Conservation (phyloP, 192 early-diverging fungal species). For the Phycomyces blakesleeanus region DNA sequence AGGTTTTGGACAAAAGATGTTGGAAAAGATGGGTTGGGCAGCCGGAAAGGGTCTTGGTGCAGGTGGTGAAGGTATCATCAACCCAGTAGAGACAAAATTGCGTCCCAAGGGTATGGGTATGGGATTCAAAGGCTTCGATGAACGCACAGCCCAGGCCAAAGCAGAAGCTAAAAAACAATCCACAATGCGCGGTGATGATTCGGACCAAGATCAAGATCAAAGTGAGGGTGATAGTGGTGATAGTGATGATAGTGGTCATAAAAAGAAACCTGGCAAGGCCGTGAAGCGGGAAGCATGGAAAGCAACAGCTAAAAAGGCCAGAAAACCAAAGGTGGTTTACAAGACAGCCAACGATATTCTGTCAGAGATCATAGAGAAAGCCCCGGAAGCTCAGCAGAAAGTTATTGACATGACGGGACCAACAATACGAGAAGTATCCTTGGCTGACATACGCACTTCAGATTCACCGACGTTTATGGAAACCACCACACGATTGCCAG, state of each 20-base stretch:
- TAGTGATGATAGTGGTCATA: constrained; percentile 18
- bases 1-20: constrained; percentile 77
- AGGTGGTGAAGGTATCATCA: constrained; percentile 80
- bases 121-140: constrained; percentile 77
- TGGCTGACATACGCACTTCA: constrained; percentile 40
- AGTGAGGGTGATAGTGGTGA: constrained; percentile 4
- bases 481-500: constrained; percentile 59
- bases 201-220: constrained; percentile 35
- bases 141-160: constrained; percentile 64
- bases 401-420: constrained; percentile 85
- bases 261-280: constrained; percentile 23
- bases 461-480: constrained; percentile 47
- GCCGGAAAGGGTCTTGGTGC: constrained; percentile 86
- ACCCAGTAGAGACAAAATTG: constrained; percentile 86
- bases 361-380: constrained; percentile 41
- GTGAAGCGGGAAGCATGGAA: constrained; percentile 44
- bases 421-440: constrained; percentile 47
- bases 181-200: constrained; percentile 19
- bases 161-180: constrained; percentile 41
- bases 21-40: constrained; percentile 90
- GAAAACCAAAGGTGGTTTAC: constrained; percentile 52
- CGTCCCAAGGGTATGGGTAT: constrained; percentile 81
- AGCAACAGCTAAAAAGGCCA: constrained; percentile 27
- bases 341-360: constrained; percentile 77
- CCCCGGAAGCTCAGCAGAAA: constrained; percentile 49